Evolutionary conservation across 2,329 filamentous ascomycete species (phyloP), one percentile per base, ranked within the genome.

Genomic region (Lecanosticta acicola): DNA sequence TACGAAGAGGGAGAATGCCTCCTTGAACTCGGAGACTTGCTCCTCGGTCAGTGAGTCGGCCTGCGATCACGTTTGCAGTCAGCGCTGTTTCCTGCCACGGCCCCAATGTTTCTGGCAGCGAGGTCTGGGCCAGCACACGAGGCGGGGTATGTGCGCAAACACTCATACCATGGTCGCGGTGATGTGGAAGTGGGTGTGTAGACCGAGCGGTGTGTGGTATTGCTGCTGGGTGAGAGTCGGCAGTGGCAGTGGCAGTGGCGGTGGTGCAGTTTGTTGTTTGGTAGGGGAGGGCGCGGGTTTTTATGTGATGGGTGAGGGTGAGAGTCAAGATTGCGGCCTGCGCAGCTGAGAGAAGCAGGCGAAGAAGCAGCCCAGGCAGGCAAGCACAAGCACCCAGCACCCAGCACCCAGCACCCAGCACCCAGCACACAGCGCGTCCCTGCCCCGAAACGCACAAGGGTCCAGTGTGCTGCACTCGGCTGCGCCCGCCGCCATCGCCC

Each of bases 1-100:
- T 84, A 98, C 93, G 74, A 98, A 98, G 59, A 98, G 87, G 71
- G 93, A 98, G 77, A 98, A 98, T 45, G 93, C 93, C 78, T 98
- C 93, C 86, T 97, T 98, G 80, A 97, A 98, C 78, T 98, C 93
- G 70, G 93, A 97, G 71, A 98, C 93, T 81, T 98, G 93, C 78
- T 98, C 93, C 80, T 98, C 93, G 64, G 93, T 97, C 68, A 98
- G 85, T 72, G 91, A 91, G 71, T 98, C 93, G 71, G 91, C 91
- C 91, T 97, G 70, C 35, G 1, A 26, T 20, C 19, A 17, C 33
- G 16, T 5, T 35, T 32, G n/a, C 18, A 11, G 55, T 57, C 49
- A 59, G 56, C 43, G 37, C 32, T 16, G 17, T 44, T 18, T 10
- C 41, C 20, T 19, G 21, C 17, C 20, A n/a, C 14, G 11, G 32